Base-by-base conservation (phyloP, 495 filamentous ascomycete genomes). In the Aspergillus avenaceus region DNA sequence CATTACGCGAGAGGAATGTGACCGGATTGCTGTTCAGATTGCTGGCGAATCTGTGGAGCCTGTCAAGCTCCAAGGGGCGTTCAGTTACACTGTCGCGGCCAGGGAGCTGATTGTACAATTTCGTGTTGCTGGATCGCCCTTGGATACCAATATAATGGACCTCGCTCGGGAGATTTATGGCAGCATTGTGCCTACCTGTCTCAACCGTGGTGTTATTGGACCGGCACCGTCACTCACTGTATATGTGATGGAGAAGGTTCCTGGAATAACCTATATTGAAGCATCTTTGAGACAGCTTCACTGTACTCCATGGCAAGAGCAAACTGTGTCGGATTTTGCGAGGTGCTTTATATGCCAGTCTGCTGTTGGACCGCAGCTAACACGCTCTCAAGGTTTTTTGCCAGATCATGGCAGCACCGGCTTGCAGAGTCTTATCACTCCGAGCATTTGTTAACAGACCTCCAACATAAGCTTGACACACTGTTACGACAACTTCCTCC, bases 61-160 rank as follows among this genome's bases (percentile, higher is more conserved):
- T 26, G 32, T 49, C n/a, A 11, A 50, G 27, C 50, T 61, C 26
- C 56, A 67, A 45, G 61, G 59, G 42, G 50, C 29, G 34, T 52
- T 27, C 37, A 67, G 64, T 50, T 64, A 63, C 49, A 64, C 54
- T n/a, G 54, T 67, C 29, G 45, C 29, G 60, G 59, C 55, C 19
- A 27, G 41, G 11, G 26, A 40, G 12, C 57, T 52, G 44, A 25
- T 58, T 47, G 29, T 62, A 46, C 47, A 66, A 40, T 66, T 66
- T 26, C 44, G 56, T 29, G 49, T 24, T 23, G 23, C 43, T 23
- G 18, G 41, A n/a, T 61, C 52, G 44, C 26, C 21, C 21, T 38
- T 61, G 31, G 46, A 55, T 45, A 51, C 48, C 22, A 25, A 25
- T 2, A 58, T 36, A 4, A 40, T 61, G 14, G 13, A 0, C 14